These are phyloP conservation scores for Groenewaldozyma tartarivorans DNA, from an alignment of 805 yeast genomes.

Conservation along the genomic window DNA sequence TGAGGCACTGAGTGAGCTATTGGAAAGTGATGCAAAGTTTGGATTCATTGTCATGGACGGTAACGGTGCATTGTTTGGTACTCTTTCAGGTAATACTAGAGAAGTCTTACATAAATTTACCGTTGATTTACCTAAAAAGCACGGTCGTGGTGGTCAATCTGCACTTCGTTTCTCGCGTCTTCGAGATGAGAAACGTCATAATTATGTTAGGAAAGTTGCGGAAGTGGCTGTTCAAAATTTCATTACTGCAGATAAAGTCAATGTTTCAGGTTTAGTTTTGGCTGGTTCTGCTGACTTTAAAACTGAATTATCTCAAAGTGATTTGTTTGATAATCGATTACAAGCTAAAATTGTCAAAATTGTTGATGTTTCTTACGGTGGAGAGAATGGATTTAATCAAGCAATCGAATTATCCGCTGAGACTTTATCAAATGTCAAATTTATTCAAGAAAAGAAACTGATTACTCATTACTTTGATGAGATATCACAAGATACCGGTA, in stretches of 20 bases:
- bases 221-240: conserved; percentile 97
- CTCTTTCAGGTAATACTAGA: conserved; percentile 93
- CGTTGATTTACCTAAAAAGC: conserved; percentile 98
- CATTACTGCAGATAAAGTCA: conserved; percentile 88
- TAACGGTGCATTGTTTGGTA: conserved; percentile 94
- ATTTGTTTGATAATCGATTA: conserved; percentile 84
- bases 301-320: conserved; percentile 86
- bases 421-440: conserved; percentile 92
- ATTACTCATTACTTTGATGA: conserved; percentile 90
- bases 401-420: conserved; percentile 97
- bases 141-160: conserved; percentile 99
- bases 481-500: conserved; percentile 94
- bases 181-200: conserved; percentile 98
- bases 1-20: conserved; percentile 86
- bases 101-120: conserved; percentile 92
- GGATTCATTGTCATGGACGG: conserved; percentile 99
- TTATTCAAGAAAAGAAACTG: conserved; percentile 95
- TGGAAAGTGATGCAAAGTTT: conserved; percentile 91
- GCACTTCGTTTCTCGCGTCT: conserved; percentile 98
- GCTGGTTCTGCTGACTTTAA: conserved; percentile 99
- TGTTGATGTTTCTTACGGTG: conserved; percentile 97
- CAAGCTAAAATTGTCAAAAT: conserved; percentile 79
- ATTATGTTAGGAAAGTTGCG: conserved; percentile 95
- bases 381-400: conserved; percentile 98
- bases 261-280: conserved; percentile 85